Base-by-base conservation (phyloP, 306 rosid genomes). In the Dicorynia guianensis region DNA sequence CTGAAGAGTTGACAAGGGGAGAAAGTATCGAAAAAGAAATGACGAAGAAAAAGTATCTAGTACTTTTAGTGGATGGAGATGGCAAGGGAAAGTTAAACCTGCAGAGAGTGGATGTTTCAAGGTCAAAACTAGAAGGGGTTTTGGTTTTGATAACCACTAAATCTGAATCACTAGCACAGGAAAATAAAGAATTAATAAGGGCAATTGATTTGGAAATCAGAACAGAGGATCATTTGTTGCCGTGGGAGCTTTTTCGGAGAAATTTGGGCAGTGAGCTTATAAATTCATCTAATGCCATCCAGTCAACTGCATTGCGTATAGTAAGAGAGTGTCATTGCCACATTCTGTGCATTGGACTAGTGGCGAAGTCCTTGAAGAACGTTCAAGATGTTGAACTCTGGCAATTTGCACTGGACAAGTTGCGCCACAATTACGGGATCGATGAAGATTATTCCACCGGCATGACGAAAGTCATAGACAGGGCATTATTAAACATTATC, bases 241-340 rank as follows among this genome's bases (percentile, higher is more conserved):
- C 75, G 8, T 70, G 75, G 75, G 52, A 53, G 8, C 3, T 70
- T 39, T 70, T 70, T 20, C 54, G 53, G 52, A 54, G 14, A 2
- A 18, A 10, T 18, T 63, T 38, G 4, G 53, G 63, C 18, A 11
- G 38, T 10, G 19, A 40, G 12, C 63, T 53, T 19, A 19, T 70
- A 11, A 8, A 0, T 7, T 70, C 75, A 17, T 54, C 63, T 5
- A 1, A 7, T 68, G 74, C 3, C 8, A 50, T 68, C 3, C 35
- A 4, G 1, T 8, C 7, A 13, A 14, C 35, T 7, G 74, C 48
- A 4, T 25, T 52, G 14, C 15, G 10, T 13, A 68, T 68, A 68
- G 62, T 50, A 15, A 17, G 14, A n/a, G 48, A 50, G 30, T 68
- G 74, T 11, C 4, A 62, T 12, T 34, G 61, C 33, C 74, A 68